A percentile compares a stretch with the other conserved stretches of the same genome.
These are phyloP conservation scores for Euryodendron excelsum DNA, from an alignment of 148 eudicot genomes.

Conservation along the genomic window DNA sequence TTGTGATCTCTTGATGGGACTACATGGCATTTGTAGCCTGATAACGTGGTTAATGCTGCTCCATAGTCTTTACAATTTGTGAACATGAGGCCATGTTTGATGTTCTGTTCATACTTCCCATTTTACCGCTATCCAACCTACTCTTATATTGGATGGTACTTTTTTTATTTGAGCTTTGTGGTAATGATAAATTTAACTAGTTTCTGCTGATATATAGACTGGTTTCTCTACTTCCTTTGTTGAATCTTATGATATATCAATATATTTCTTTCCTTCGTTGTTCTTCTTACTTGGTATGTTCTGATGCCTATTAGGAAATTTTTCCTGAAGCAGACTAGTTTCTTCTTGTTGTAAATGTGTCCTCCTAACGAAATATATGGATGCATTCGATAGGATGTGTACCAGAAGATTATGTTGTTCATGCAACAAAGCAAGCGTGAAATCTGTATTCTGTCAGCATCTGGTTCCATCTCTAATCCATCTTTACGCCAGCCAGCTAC, in stretches of 20 bases:
- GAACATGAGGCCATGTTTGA: not conserved
- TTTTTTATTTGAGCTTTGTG: not conserved
- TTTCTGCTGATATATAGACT: constrained; percentile 6
- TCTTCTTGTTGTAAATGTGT: not conserved
- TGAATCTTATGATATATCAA: not conserved
- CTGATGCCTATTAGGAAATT: not conserved
- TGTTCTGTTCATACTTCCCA: not conserved
- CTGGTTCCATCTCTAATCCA: constrained; percentile 69
- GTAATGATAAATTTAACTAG: not conserved
- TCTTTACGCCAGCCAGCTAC: constrained; percentile 72
- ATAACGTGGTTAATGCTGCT: not conserved
- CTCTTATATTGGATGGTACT: constrained; percentile 5
- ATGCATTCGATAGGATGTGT: constrained; percentile 51
- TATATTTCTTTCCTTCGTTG: not conserved
- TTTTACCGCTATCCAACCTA: not conserved
- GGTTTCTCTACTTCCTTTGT: not conserved
- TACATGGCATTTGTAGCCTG: not conserved
- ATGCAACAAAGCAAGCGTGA: constrained; percentile 74
- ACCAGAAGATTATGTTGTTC: constrained; percentile 69
- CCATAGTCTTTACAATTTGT: not conserved
- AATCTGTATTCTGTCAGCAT: constrained; percentile 79
- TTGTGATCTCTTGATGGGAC: not conserved
- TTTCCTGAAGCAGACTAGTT: not conserved
- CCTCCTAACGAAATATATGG: constrained; percentile 5
- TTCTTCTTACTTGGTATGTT: not conserved